Base-by-base conservation (phyloP, 1,284 basidiomycete species). In the Trametes versicolor region DNA sequence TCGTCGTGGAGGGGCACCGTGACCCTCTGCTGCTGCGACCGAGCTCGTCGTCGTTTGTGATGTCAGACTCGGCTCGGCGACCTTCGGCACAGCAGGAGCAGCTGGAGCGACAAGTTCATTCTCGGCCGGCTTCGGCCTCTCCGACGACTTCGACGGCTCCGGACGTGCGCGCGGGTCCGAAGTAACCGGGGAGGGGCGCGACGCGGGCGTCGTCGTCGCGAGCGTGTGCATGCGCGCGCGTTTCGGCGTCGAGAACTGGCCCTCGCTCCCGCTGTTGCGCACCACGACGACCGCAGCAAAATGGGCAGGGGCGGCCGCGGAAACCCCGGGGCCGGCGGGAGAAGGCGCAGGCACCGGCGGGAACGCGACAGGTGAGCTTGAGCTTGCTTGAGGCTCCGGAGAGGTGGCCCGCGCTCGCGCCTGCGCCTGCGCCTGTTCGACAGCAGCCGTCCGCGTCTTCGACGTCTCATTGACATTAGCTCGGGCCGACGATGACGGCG, bases 171-270 rank as follows among this genome's bases (percentile, higher is more conserved):
- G 45, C 23, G 3, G 25, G 12, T 25, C 45, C 23, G 23, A 41
- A 12, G 41, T 19, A 19, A 19, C 27, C 54, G 54, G n/a, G 9
- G 21, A 23, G 10, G 48, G 45, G 43, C 10, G 23, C 21, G 58
- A 39, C 34, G 8, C 32, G 8, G 58, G 50, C 21, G 49, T 58
- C 1, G 55, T 32, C 36, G 64, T 58, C 29, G 64, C 56, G 52
- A 59, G 51, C 29, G 55, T 55, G 39, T 64, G 48, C 56, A 58
- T 41, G 17, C 57, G 49, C 51, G 48, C 39, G 19, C 65, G 58
- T 51, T 69, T 69, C 58, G 68, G 65, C 43, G 45, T 63, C 9
- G 65, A 66, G 52, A 69, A 69, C 63, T 55, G 62, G 65, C 66
- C 68, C 51, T 69, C 68, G 53, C 64, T 58, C 37, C 47, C 67